Conservation (phyloP, 768 basidiomycete species). For the Phlegmacium glaucopus region DNA sequence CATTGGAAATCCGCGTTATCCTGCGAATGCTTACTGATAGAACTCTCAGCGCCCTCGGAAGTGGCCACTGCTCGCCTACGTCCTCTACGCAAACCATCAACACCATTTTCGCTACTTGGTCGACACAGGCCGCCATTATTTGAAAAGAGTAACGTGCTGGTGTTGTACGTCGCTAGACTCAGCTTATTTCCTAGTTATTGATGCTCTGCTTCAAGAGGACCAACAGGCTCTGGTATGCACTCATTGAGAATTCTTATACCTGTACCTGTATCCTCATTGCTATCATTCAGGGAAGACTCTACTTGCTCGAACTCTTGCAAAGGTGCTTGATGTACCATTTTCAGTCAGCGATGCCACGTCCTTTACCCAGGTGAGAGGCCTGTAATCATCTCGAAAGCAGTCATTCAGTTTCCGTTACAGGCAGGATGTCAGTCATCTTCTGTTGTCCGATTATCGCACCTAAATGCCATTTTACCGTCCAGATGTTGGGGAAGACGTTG, state of each 20-base stretch:
- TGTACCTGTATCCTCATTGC: neutral
- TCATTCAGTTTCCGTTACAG: conserved; percentile 27
- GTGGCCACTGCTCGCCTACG: conserved; percentile 58
- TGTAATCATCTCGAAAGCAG: neutral
- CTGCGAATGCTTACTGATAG: neutral
- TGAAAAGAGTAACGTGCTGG: conserved; percentile 95
- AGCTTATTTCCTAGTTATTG: neutral
- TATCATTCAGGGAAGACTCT: conserved; percentile 73
- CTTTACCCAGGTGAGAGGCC: conserved; percentile 70
- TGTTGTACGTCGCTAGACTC: conserved; percentile 57
- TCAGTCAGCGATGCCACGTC: conserved; percentile 92
- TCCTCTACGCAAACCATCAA: conserved; percentile 48
- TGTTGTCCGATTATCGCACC: conserved; percentile 4
- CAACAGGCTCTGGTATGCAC: conserved; percentile 74
- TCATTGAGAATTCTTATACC: neutral
- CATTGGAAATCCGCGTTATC: no score
- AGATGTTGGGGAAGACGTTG: conserved; percentile 98
- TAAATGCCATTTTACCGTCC: conserved; percentile 8
- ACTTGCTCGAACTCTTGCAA: conserved; percentile 87
- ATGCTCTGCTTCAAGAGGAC: conserved; percentile 48
- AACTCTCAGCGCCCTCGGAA: conserved; percentile 28
- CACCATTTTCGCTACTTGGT: conserved; percentile 33
- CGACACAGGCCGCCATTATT: conserved; percentile 56
- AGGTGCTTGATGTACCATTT: conserved; percentile 90
- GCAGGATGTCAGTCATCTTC: conserved; percentile 59